These are phyloP conservation scores for Microdochium paspali DNA, from an alignment of 2,329 filamentous ascomycete genomes.

Conservation along the genomic window DNA sequence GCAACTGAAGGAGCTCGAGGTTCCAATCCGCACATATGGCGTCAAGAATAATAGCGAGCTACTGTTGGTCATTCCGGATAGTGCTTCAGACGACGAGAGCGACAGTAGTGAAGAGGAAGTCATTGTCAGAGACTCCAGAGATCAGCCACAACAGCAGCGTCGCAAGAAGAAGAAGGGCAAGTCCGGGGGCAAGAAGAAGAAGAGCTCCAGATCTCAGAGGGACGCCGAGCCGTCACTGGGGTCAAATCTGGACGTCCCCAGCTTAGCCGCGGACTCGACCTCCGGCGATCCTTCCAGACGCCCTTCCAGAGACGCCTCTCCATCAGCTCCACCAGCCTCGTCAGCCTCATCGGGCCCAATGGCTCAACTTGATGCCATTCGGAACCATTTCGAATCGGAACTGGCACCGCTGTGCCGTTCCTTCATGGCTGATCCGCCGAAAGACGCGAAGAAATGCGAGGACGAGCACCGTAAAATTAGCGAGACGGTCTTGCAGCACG, in stretches of 20 bases:
- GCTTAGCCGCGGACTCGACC: constrained; percentile 21
- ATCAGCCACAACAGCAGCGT: constrained; percentile 24
- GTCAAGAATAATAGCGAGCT: constrained; percentile 56
- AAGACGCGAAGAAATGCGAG: constrained; percentile 55
- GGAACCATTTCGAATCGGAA: constrained; percentile 51
- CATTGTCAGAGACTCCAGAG: constrained; percentile 31
- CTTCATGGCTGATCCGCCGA: constrained; percentile 53
- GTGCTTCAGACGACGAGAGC: constrained; percentile 27
- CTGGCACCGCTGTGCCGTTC: constrained; percentile 56
- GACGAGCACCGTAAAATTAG: constrained; percentile 69
- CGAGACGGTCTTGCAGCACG: constrained; percentile 68
- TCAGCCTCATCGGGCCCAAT: constrained; percentile 33
- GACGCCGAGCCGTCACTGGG: constrained; percentile 22
- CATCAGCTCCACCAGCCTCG: constrained; percentile 29
- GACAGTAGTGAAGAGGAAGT: constrained; percentile 31
- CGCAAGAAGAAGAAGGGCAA: constrained; percentile 28
- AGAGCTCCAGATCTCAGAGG: constrained; percentile 25
- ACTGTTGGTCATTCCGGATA: constrained; percentile 46
- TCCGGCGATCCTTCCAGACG: constrained; percentile 23
- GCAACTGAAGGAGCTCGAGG: constrained; percentile 55
- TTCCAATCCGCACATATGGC: constrained; percentile 47
- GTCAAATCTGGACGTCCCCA: constrained; percentile 27
- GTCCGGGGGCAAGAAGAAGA: constrained; percentile 32
- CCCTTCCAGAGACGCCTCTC: constrained; percentile 25
- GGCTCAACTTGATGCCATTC: constrained; percentile 59